Evolutionary conservation across 305 asterid species (phyloP).

Genomic region (Solanum hybrid): DNA sequence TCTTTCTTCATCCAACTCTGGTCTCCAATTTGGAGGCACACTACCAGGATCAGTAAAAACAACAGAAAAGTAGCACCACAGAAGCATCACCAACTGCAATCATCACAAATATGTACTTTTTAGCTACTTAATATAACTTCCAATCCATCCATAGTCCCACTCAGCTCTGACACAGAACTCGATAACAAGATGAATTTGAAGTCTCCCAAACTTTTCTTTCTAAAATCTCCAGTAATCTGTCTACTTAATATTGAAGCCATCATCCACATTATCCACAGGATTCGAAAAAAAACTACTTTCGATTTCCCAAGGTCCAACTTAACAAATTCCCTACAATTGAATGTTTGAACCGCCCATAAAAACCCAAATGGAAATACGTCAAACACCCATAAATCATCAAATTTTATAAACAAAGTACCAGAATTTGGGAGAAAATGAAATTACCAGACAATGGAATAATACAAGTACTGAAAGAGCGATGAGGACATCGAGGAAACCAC

Average conservation of each 20-base stretch:
- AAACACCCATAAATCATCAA: background rate
- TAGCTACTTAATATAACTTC: background rate
- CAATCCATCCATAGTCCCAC: background rate
- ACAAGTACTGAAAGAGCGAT: conserved; percentile 59
- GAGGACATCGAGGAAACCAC: conserved; percentile 16
- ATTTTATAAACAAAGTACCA: background rate
- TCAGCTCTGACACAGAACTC: background rate
- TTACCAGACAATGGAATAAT: conserved; percentile 83
- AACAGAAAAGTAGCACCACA: conserved; percentile 96
- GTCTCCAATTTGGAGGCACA: conserved; percentile 92
- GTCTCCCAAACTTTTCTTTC: background rate
- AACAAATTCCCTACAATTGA: background rate
- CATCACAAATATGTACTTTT: background rate
- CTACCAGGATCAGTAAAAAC: conserved; percentile 93
- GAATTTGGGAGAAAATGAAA: conserved; percentile 13
- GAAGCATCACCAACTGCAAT: conserved; percentile 87
- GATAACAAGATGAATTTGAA: background rate
- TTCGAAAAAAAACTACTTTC: background rate
- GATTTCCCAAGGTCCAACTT: background rate
- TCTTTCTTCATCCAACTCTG: conserved; percentile 69
- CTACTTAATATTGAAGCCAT: background rate
- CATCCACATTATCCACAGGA: background rate
- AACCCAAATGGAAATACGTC: background rate
- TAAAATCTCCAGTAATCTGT: background rate
- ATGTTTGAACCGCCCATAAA: background rate